Conservation (phyloP, 1,284 basidiomycete genomes). For the Puccinia polysora region DNA sequence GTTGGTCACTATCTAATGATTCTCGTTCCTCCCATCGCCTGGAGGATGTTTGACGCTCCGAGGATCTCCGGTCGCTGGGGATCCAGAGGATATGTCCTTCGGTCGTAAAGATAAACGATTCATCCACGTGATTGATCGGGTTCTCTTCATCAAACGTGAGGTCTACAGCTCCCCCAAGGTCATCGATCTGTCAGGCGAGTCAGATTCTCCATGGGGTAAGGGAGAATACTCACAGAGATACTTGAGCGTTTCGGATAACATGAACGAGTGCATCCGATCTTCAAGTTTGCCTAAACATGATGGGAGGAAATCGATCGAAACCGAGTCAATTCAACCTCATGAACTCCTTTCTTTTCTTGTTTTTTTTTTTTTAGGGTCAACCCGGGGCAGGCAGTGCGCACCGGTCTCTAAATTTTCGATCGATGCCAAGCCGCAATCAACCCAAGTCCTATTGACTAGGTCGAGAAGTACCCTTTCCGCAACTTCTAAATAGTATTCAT, state of each 20-base stretch:
- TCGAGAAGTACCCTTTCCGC: slow-evolving; percentile 78
- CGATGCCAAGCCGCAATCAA: slow-evolving; percentile 75
- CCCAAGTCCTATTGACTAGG: slow-evolving; percentile 67
- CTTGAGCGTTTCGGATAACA: slow-evolving; percentile 69
- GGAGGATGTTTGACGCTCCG: not conserved
- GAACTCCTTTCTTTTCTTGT: too few species aligned
- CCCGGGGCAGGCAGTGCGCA: too few species aligned
- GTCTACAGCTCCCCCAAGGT: slow-evolving; percentile 58
- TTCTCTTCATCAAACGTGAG: slow-evolving; percentile 84
- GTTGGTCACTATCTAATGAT: slow-evolving; percentile 63
- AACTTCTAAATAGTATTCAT: slow-evolving; percentile 83
- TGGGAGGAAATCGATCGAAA: too few species aligned
- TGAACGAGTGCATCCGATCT: slow-evolving; percentile 89
- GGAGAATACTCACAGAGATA: slow-evolving; percentile 73
- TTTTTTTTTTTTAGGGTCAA: too few species aligned
- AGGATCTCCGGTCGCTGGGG: slow-evolving; percentile 46
- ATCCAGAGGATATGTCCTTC: slow-evolving; percentile 84
- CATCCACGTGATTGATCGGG: slow-evolving; percentile 66
- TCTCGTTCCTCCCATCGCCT: slow-evolving; percentile 55
- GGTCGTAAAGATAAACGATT: slow-evolving; percentile 80
- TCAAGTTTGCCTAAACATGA: slow-evolving; percentile 57
- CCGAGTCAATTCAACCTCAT: too few species aligned
- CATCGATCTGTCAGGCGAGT: too few species aligned
- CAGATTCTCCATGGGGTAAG: too few species aligned
- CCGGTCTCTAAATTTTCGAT: slow-evolving; percentile 75